Percentiles rank a stretch among this genome's conserved stretches.
Evolutionary conservation across 805 yeast species (phyloP).

Genomic region (Candida glaebosa): DNA sequence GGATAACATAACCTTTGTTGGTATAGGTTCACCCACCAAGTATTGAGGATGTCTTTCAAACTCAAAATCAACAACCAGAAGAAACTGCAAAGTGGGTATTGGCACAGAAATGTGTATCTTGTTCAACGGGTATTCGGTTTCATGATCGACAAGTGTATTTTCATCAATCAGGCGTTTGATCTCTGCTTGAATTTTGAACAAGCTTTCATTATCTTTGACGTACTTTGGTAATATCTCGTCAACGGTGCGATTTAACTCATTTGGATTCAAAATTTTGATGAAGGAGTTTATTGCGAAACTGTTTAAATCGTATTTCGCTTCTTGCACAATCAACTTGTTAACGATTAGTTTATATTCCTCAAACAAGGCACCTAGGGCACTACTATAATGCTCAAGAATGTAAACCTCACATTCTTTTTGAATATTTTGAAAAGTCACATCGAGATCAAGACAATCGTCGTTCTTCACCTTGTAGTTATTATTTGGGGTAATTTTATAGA

Average conservation of each 20-base stretch:
- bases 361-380: constrained; percentile 6
- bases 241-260: constrained; percentile 14
- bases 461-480: constrained; percentile 14
- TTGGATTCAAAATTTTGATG: constrained; percentile 17
- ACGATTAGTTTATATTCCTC: constrained; percentile 22
- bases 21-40: constrained; percentile 64
- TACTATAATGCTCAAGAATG: constrained; percentile 1
- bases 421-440: constrained; percentile 45
- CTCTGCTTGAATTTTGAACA: constrained; percentile 8
- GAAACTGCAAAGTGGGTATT: constrained; percentile 55
- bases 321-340: constrained; percentile 14
- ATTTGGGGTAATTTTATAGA: constrained; percentile 47
- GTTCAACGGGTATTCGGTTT: neutral
- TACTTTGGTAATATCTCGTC: constrained; percentile 12
- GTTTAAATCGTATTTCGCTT: constrained; percentile 26
- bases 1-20: constrained; percentile 38
- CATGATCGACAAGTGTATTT: neutral
- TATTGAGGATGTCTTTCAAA: constrained; percentile 41
- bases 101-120: constrained; percentile 53
- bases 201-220: constrained; percentile 9
- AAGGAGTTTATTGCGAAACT: constrained; percentile 22
- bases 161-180: constrained; percentile 1
- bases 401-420: constrained; percentile 38
- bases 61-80: constrained; percentile 54
- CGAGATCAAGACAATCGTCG: constrained; percentile 39